Evolutionary conservation across 2,329 filamentous ascomycete species (phyloP).

Genomic region (Aspergillus jensenii): DNA sequence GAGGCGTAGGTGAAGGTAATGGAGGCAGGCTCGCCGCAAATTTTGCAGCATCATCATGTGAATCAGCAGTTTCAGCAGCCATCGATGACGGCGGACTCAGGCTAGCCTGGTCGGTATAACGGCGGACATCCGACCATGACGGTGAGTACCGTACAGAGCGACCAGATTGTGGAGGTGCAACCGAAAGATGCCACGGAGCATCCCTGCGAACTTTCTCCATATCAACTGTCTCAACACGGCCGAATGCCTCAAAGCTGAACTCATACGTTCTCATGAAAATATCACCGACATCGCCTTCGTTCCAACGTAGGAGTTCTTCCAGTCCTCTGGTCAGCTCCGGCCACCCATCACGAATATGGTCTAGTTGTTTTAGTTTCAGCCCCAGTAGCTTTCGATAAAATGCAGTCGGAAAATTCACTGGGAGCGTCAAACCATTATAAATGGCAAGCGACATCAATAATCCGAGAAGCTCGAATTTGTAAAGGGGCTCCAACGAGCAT

Average conservation of each 20-base stretch:
- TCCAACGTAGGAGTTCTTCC: constrained; percentile 71
- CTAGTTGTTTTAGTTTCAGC: constrained; percentile 65
- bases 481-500: constrained; percentile 74
- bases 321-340: constrained; percentile 75
- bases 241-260: constrained; percentile 68
- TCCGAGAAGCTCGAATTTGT: constrained; percentile 89
- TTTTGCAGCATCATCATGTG: constrained; percentile 20
- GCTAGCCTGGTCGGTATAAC: constrained; percentile 17
- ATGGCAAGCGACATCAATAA: constrained; percentile 84
- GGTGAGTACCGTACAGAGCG: constrained; percentile 12
- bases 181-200: constrained; percentile 33
- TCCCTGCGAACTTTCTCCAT: constrained; percentile 49
- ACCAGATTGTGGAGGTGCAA: constrained; percentile 3
- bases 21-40: constrained; percentile 24
- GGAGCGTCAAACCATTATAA: constrained; percentile 89
- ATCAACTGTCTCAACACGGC: constrained; percentile 53
- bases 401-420: constrained; percentile 81
- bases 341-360: constrained; percentile 86
- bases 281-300: constrained; percentile 77
- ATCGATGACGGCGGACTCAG: constrained; percentile 24
- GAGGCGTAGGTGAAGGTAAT: constrained; percentile 29
- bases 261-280: constrained; percentile 82
- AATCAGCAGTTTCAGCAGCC: constrained; percentile 20
- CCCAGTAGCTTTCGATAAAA: constrained; percentile 80
- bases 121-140: constrained; percentile 25